A percentile compares a stretch with the other conserved stretches of the same genome.
Conservation (phyloP, 257 asterid species). For the Anisodus tanguticus region DNA sequence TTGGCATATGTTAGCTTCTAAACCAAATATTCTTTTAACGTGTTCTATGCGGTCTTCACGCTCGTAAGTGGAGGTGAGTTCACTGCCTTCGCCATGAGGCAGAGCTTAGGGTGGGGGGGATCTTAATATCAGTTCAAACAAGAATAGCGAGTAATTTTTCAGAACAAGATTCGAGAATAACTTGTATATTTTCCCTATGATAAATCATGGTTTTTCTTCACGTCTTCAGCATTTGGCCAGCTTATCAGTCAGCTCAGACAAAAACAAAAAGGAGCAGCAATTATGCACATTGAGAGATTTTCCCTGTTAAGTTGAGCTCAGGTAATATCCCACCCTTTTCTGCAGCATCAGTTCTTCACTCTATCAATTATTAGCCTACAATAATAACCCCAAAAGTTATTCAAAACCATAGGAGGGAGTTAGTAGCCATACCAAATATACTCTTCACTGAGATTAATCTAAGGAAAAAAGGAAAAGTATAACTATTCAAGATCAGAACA, state of each 20-base stretch:
- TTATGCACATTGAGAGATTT: not conserved
- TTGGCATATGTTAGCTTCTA: too few relatives aligned
- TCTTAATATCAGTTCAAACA: too few relatives aligned
- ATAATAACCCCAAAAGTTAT: not conserved
- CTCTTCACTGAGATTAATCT: not conserved
- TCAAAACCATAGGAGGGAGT: not conserved
- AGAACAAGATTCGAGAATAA: too few relatives aligned
- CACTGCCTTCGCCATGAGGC: too few relatives aligned
- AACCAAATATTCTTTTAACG: too few relatives aligned
- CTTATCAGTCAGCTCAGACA: not conserved
- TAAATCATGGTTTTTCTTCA: not conserved
- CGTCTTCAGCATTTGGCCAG: not conserved
- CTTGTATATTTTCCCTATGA: not conserved
- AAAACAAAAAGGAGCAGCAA: not conserved
- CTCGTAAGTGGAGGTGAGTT: too few relatives aligned
- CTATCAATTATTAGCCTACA: conserved; percentile 9
- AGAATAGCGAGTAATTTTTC: too few relatives aligned
- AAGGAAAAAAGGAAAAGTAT: not conserved
- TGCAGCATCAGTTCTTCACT: conserved; percentile 2
- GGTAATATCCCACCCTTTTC: not conserved
- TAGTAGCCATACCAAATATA: not conserved
- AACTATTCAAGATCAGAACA: not conserved
- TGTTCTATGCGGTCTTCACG: too few relatives aligned
- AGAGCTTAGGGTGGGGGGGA: too few relatives aligned
- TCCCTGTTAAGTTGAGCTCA: not conserved